Conservation (phyloP, 495 filamentous ascomycete genomes). For the Aspergillus bridgeri region DNA sequence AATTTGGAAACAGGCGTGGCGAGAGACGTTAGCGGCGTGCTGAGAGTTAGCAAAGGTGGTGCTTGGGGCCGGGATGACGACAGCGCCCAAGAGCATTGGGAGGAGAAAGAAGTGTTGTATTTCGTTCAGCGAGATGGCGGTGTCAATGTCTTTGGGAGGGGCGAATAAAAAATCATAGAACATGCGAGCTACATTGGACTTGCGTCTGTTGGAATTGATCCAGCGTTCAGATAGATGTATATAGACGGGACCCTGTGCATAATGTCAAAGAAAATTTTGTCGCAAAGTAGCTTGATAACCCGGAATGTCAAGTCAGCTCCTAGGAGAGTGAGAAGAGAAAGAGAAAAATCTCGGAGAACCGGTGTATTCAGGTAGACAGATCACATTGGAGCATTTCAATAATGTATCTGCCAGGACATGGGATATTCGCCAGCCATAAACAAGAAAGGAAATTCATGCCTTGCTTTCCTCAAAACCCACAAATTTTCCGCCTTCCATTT, state of each 20-base stretch:
- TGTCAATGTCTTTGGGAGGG: conserved; percentile 76
- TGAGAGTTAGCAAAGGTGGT: conserved; percentile 67
- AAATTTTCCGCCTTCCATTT: conserved; percentile 26
- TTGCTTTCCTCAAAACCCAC: conserved; percentile 27
- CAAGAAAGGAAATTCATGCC: conserved; percentile 46
- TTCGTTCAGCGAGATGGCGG: conserved; percentile 73
- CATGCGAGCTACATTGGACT: conserved; percentile 1
- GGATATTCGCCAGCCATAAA: conserved; percentile 47
- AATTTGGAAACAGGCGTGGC: conserved; percentile 80
- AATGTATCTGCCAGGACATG: conserved; percentile 42
- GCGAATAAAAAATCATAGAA: conserved; percentile 38
- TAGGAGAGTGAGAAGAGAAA: neutral
- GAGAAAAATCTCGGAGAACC: conserved; percentile 2
- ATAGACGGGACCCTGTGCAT: conserved; percentile 7
- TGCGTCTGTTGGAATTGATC: too few species aligned
- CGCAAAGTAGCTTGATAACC: neutral
- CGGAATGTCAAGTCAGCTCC: neutral
- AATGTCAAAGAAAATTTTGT: neutral
- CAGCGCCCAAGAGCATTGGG: conserved; percentile 29
- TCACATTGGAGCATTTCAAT: conserved; percentile 39
- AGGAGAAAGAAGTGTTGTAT: conserved; percentile 77
- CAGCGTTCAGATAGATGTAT: conserved; percentile 11
- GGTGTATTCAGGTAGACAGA: conserved; percentile 28
- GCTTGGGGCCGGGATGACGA: conserved; percentile 36
- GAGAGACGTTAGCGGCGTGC: conserved; percentile 84